phyloP scores from a whole-genome alignment of 768 basidiomycete species.

The Tulasnella sp. region DNA sequence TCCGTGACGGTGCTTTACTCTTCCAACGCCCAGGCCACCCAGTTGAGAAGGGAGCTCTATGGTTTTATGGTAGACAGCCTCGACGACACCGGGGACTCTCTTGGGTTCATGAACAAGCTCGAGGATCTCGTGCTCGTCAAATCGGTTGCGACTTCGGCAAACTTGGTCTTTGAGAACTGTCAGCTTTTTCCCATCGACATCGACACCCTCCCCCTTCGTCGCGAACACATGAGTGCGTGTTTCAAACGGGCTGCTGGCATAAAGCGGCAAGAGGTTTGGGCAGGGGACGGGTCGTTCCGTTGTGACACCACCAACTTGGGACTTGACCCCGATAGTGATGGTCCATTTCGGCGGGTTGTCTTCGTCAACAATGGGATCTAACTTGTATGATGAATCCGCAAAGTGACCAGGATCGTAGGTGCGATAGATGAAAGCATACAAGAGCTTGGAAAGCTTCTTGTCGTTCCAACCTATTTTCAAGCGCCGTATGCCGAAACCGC shows the following conservation, averaged over 20 bases:
- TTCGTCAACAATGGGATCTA: not conserved
- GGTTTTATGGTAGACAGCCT: not conserved
- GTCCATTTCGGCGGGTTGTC: not conserved
- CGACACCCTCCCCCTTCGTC: not conserved
- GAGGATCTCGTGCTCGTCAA: not conserved
- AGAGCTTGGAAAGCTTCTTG: not conserved
- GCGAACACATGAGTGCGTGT: not conserved
- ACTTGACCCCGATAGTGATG: not conserved
- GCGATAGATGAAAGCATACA: not conserved
- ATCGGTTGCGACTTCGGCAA: not conserved
- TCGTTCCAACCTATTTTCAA: not conserved
- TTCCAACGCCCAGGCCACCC: not conserved
- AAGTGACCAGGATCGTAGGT: not conserved
- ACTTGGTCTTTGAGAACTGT: not conserved
- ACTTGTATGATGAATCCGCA: not conserved
- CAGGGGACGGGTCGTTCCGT: not conserved
- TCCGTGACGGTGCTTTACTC: not conserved
- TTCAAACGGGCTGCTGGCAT: not conserved
- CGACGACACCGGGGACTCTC: not conserved
- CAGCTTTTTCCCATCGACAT: not conserved
- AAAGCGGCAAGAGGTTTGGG: not conserved
- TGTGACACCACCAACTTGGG: not conserved
- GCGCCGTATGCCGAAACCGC: not conserved
- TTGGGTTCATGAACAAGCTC: not conserved
- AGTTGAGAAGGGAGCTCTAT: not conserved